These are phyloP conservation scores for Cocos nucifera DNA, from an alignment of 176 grass and related monocot species.

Conservation along the genomic window DNA sequence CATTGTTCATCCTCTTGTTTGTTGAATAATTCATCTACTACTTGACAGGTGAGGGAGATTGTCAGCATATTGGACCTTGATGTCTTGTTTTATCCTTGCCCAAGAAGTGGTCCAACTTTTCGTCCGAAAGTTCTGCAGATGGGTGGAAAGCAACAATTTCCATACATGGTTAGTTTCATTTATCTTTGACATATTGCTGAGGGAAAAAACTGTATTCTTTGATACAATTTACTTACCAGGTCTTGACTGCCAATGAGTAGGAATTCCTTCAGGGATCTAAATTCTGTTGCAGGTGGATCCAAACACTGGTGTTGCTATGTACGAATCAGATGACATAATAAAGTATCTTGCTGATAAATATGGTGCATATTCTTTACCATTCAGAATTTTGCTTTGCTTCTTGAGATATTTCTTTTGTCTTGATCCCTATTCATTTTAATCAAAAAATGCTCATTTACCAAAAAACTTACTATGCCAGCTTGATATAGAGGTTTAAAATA, in stretches of 20 bases:
- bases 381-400: neutral
- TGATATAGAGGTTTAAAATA: too few relatives aligned
- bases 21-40: slow-evolving; percentile 4
- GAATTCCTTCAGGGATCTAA: neutral
- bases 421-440: too few relatives aligned
- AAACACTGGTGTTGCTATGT: slow-evolving; percentile 86
- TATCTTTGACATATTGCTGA: neutral
- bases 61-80: slow-evolving; percentile 74
- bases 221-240: too few relatives aligned
- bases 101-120: slow-evolving; percentile 82
- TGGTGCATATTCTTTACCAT: slow-evolving; percentile 36
- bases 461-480: too few relatives aligned
- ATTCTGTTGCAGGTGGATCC: slow-evolving; percentile 68
- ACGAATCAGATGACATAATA: slow-evolving; percentile 98
- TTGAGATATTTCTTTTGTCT: too few relatives aligned
- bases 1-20: neutral
- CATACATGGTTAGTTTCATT: slow-evolving; percentile 64
- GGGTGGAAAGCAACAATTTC: slow-evolving; percentile 94
- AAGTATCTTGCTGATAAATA: slow-evolving; percentile 77
- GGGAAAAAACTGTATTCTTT: too few relatives aligned
- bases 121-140: slow-evolving; percentile 68
- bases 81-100: slow-evolving; percentile 87
- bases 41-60: slow-evolving; percentile 80
- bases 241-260: neutral
- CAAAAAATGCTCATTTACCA: too few relatives aligned